phyloP scores from a whole-genome alignment of 345 rosid species.

The Dipteronia dyeriana region DNA sequence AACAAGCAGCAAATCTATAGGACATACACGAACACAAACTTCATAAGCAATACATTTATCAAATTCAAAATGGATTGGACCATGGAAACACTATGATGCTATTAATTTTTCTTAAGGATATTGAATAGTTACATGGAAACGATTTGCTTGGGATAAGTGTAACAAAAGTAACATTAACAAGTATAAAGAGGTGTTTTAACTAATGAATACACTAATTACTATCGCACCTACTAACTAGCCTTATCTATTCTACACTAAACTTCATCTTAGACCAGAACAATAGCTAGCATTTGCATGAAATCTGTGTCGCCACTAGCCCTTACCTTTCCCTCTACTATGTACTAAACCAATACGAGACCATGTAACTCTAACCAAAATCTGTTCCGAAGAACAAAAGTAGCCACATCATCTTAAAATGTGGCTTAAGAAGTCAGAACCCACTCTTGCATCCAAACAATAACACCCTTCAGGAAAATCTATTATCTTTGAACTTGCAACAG shows the following conservation, averaged over 20 bases:
- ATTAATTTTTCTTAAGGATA: no score
- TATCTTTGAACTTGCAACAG: neutral
- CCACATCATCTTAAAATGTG: neutral
- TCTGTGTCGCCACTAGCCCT: neutral
- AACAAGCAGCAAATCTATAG: no score
- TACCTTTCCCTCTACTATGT: neutral
- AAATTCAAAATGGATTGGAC: no score
- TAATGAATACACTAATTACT: neutral
- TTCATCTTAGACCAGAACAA: neutral
- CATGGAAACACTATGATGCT: no score
- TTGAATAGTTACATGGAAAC: no score
- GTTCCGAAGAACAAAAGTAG: neutral
- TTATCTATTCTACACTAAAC: neutral
- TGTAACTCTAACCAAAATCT: neutral
- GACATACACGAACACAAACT: no score
- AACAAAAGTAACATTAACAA: neutral
- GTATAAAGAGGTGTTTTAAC: neutral
- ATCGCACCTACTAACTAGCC: neutral
- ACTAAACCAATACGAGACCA: neutral
- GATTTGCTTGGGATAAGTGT: no score
- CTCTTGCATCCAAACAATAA: neutral
- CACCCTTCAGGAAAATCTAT: neutral
- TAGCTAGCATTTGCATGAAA: neutral
- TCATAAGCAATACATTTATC: no score
- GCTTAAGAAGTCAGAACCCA: neutral